Base-by-base conservation (phyloP, 768 basidiomycete species). In the Termitomyces sp. region DNA sequence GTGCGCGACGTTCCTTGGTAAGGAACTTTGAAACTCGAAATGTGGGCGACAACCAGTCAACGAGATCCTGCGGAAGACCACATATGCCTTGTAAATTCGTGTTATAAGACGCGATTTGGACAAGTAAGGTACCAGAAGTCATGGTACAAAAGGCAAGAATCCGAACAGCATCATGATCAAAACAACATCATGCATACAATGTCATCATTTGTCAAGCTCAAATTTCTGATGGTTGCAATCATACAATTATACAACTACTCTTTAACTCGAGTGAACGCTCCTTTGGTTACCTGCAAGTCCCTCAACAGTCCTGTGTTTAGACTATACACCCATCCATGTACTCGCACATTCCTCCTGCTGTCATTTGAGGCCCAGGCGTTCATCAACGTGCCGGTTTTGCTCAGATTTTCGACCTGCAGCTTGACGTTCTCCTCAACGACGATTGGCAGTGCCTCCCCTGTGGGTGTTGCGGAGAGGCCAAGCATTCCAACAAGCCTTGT, bases 91-190 rank as follows among this genome's bases (percentile, higher is more conserved):
- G 93, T 7, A 95, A 77, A 66, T 94, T 94, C 6, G 93, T 93
- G 68, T 97, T 97, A 75, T 94, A 97, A 3, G 92, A 86, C 12
- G 89, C 89, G 54, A 93, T 86, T 66, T 92, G 91, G 6, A 93
- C 86, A 54, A 90, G 74, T 22, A 87, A 66, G 20, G 72, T 74
- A 57, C 73, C 73, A 44, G 53, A 28, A 28, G 46, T 24, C 58
- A 59, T 59, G n/a, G 54, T 40, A 9, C 40, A n/a, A 6, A 9
- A 40, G 9, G 40, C n/a, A 50, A 40, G 49, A n/a, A n/a, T 36
- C 30, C 30, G 16, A 10, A 18, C 20, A 33, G 7, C 26, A 20
- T 28, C 26, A 48, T 9, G 24, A 49, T 18, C n/a, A n/a, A n/a
- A n/a, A n/a, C n/a, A n/a, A n/a, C 45, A 32, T 47, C 38, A 53